These are phyloP conservation scores for Zelopaecilomyces penicillatus DNA, from an alignment of 2,329 filamentous ascomycete species.

Conservation along the genomic window DNA sequence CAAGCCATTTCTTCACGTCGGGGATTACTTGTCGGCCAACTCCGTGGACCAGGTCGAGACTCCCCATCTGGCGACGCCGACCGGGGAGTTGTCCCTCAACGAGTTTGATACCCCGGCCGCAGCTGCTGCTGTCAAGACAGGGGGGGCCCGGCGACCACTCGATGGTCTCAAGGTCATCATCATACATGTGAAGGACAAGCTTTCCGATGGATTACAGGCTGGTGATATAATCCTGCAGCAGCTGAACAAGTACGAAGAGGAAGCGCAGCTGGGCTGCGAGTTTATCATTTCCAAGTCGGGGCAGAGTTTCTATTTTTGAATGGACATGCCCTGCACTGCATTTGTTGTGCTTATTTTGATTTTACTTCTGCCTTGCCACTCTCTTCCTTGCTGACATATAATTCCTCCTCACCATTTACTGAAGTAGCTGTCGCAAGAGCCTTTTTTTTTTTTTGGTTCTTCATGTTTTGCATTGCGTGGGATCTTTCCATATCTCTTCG, in stretches of 20 bases:
- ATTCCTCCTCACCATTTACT: neutral
- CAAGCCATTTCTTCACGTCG: constrained; percentile 14
- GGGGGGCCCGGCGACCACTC: constrained; percentile 40
- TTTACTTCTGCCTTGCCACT: neutral
- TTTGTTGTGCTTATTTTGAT: neutral
- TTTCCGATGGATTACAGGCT: constrained; percentile 62
- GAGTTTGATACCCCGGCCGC: constrained; percentile 25
- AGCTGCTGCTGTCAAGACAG: constrained; percentile 8
- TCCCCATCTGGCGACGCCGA: constrained; percentile 39
- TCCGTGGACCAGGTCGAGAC: constrained; percentile 21
- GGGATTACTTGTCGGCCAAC: constrained; percentile 8
- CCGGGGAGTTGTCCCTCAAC: constrained; percentile 35
- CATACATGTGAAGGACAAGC: constrained; percentile 87
- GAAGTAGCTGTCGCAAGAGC: constrained; percentile 1
- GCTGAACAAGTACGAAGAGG: constrained; percentile 56
- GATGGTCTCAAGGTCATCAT: constrained; percentile 72
- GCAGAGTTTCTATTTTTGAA: constrained; percentile 46
- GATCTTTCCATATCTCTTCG: neutral
- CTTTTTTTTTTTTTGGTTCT: constrained; percentile 5
- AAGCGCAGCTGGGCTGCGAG: constrained; percentile 63
- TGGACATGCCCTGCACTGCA: neutral
- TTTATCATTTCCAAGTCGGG: constrained; percentile 66
- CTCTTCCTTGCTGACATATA: neutral
- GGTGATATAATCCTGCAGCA: constrained; percentile 61
- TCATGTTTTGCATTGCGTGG: constrained; percentile 1